These are phyloP conservation scores for Globisporangium polare DNA, from an alignment of 352 stramenopile species.

Conservation along the genomic window DNA sequence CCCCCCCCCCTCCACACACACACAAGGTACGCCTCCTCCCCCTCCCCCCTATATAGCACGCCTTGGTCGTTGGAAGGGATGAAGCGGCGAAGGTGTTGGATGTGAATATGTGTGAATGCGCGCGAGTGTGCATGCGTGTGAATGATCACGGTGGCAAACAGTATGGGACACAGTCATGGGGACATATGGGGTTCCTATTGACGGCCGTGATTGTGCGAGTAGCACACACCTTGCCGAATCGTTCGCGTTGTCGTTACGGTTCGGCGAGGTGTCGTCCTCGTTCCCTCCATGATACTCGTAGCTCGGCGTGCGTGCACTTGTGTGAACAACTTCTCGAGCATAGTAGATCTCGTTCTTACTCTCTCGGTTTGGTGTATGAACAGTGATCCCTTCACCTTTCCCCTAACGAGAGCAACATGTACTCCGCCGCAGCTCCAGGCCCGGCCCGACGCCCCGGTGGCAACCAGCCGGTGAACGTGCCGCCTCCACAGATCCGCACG, in stretches of 20 bases:
- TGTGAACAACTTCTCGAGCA: background rate
- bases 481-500: conserved; percentile 52
- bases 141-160: background rate
- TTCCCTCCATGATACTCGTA: background rate
- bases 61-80: no score
- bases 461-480: conserved; percentile 59
- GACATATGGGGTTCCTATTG: background rate
- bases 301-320: background rate
- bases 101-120: background rate
- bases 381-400: conserved; percentile 2
- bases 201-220: background rate
- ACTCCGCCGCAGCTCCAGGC: conserved; percentile 61
- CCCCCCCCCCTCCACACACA: no score
- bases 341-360: background rate
- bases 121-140: conserved; percentile 3
- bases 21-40: no score
- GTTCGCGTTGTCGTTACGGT: background rate
- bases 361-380: background rate
- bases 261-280: background rate
- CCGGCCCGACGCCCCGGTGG: conserved; percentile 44
- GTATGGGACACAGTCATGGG: background rate
- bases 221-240: no score
- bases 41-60: no score
- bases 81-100: background rate
- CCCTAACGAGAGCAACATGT: conserved; percentile 34